These are phyloP conservation scores for Fraxinus angustifolia DNA, from an alignment of 305 asterid genomes.

Conservation along the genomic window DNA sequence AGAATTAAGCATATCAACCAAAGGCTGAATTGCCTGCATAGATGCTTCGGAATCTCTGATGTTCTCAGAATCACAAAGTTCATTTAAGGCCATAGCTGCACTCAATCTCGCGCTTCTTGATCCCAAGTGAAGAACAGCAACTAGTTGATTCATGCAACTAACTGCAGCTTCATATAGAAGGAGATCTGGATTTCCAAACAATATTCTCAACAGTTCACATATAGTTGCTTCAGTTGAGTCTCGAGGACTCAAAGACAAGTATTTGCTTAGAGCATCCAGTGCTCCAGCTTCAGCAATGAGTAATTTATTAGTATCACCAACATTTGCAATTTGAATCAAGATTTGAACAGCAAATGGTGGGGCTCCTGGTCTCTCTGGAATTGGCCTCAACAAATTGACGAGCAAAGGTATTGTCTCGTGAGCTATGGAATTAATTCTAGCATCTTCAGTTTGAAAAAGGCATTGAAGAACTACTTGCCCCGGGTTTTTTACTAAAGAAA, in stretches of 20 bases:
- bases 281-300: conserved; percentile 83
- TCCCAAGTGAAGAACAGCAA: conserved; percentile 90
- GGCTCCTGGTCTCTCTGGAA: conserved; percentile 83
- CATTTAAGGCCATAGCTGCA: conserved; percentile 67
- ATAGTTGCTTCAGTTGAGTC: conserved; percentile 70
- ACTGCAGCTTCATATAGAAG: conserved; percentile 57
- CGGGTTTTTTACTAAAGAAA: conserved; percentile 66
- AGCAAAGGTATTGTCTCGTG: conserved; percentile 63
- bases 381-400: conserved; percentile 82
- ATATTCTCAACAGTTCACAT: conserved; percentile 65
- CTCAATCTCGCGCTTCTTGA: conserved; percentile 76
- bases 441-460: conserved; percentile 66
- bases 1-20: conserved; percentile 69
- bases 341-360: conserved; percentile 65
- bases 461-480: conserved; percentile 61
- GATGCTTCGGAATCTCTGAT: conserved; percentile 70
- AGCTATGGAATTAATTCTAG: conserved; percentile 65
- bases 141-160: conserved; percentile 68
- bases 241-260: conserved; percentile 82
- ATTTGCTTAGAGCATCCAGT: conserved; percentile 70
- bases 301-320: conserved; percentile 61
- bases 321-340: conserved; percentile 72
- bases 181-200: conserved; percentile 63
- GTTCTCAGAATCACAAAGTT: conserved; percentile 62
- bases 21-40: conserved; percentile 74